Conservation (phyloP, 1,139 yeast genomes). For the Candida neerlandica region DNA sequence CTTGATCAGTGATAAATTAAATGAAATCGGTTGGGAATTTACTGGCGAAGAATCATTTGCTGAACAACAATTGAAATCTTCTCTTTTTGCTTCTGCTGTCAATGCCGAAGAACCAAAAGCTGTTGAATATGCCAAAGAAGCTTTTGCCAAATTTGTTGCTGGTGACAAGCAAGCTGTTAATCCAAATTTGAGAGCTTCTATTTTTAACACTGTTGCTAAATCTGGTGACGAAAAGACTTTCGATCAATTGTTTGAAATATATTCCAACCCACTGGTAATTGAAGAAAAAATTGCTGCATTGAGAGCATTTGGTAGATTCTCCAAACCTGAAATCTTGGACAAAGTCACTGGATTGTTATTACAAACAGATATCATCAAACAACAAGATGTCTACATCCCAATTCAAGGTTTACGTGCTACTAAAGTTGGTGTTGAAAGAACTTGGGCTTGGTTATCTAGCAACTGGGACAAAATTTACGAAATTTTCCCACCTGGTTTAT, state of each 20-base stretch:
- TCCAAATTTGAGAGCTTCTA: conserved; percentile 76
- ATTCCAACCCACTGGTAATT: conserved; percentile 62
- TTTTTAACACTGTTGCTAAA: conserved; percentile 70
- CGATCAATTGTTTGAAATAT: conserved; percentile 64
- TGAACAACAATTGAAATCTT: conserved; percentile 73
- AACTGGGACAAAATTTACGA: conserved; percentile 72
- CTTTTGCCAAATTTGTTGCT: conserved; percentile 59
- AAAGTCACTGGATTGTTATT: conserved; percentile 64
- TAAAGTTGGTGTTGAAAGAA: conserved; percentile 60
- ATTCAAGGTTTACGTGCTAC: conserved; percentile 70
- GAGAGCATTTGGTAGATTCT: conserved; percentile 72
- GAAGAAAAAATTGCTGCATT: conserved; percentile 82
- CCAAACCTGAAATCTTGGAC: conserved; percentile 55
- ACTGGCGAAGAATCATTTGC: conserved; percentile 64
- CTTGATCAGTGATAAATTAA: conserved; percentile 60
- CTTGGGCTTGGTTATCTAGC: conserved; percentile 77
- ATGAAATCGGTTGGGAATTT: conserved; percentile 72
- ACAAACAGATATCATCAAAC: conserved; percentile 68
- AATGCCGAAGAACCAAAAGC: conserved; percentile 58
- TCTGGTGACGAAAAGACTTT: conserved; percentile 65
- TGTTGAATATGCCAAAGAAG: conserved; percentile 52
- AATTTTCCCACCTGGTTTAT: conserved; percentile 77
- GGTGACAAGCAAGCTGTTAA: conserved; percentile 76
- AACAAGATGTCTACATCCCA: conserved; percentile 83
- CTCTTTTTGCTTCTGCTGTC: conserved; percentile 72